phyloP scores from a whole-genome alignment of 1,284 basidiomycete species.

The Tausonia pullulans region DNA sequence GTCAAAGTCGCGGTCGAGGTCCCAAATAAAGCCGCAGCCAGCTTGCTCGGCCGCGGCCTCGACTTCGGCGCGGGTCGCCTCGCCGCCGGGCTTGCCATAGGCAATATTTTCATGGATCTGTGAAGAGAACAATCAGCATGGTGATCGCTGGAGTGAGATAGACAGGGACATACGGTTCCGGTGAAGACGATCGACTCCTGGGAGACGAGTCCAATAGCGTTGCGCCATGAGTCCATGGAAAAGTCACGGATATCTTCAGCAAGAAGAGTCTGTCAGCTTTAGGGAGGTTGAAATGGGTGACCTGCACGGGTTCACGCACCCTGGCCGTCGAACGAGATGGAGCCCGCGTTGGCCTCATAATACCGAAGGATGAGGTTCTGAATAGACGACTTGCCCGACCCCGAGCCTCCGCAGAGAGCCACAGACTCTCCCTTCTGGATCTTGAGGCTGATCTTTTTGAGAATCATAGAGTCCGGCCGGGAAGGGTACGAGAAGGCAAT shows the following conservation, averaged over 20 bases:
- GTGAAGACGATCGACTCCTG: constrained; percentile 42
- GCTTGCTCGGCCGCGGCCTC: constrained; percentile 79
- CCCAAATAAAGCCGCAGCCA: constrained; percentile 52
- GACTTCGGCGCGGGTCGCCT: constrained; percentile 67
- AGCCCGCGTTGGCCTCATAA: constrained; percentile 79
- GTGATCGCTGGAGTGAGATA: neutral
- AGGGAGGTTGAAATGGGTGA: too few relatives aligned
- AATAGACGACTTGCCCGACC: constrained; percentile 73
- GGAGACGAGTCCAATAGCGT: constrained; percentile 76
- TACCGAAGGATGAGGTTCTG: constrained; percentile 75
- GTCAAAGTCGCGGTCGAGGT: constrained; percentile 31
- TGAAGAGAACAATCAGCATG: neutral
- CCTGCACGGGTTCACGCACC: constrained; percentile 39
- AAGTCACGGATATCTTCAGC: constrained; percentile 69
- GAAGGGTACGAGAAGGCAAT: constrained; percentile 80
- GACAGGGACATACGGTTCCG: constrained; percentile 7
- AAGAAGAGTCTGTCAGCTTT: neutral
- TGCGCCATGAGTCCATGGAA: constrained; percentile 70
- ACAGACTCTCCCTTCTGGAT: constrained; percentile 73
- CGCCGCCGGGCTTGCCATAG: constrained; percentile 53
- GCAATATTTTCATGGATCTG: constrained; percentile 77
- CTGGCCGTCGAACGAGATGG: constrained; percentile 71
- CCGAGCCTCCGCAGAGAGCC: constrained; percentile 52
- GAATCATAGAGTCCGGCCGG: constrained; percentile 60
- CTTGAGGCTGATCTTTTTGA: constrained; percentile 66